Evolutionary conservation across 176 grass and related monocot species (phyloP), one percentile per base, ranked within the genome.

Genomic region (Zea mays): DNA sequence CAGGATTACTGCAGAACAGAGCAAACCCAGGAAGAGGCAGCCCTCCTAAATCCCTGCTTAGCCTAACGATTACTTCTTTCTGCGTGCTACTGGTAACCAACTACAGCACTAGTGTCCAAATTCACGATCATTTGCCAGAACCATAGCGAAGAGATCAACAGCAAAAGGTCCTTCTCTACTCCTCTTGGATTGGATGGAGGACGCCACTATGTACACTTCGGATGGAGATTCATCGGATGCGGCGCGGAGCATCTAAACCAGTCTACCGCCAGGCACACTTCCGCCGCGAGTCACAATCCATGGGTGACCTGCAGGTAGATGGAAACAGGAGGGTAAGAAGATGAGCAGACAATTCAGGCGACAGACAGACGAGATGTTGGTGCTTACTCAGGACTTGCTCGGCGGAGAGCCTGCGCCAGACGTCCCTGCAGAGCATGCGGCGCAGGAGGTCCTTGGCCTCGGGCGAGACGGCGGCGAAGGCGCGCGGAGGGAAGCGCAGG

Each of bases 371-470:
- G 10, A 27, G 27, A 27, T 27, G 27, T 27, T 27, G 27, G 27
- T 27, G 11, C 79, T 63, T 78, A 93, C 88, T 73, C 0, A 96
- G 87, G 84, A 92, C 90, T 72, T 96, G 82, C 3, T 96, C 93
- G 47, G 90, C 79, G 46, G 93, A 96, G 79, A 96, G 56, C 39
- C 93, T 77, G 2, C 93, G 76, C 1, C 85, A 87, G 79, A 79
- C 85, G 76, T 96, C 93, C 84, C 62, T 89, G 82, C 82, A 92
- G 40, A 96, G 82, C 93, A 96, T 96, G 69, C 87, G 85, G 48
- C 90, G 84, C 60, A 92, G 59, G 47, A 96, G 85, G 73, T 96
- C 90, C 90, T 96, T 96, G 33, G 93, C 93, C 71, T 74, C 73
- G 2, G 93, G 89, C 17, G 93, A 90, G 21, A 91, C 86, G 38